Conservation (phyloP, 441 rosid species). For the Erodium trifolium region DNA sequence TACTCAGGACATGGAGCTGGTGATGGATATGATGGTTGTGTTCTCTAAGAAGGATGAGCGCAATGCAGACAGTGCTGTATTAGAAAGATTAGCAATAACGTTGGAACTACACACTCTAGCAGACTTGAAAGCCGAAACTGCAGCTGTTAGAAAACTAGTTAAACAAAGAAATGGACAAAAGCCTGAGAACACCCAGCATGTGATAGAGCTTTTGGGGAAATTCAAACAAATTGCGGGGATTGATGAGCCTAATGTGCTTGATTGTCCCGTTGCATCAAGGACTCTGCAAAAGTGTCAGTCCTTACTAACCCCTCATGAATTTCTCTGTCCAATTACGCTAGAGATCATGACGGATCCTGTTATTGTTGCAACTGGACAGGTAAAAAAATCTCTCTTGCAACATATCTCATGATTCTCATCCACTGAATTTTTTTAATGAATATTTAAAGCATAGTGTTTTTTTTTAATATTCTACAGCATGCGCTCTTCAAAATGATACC, state of each 20-base stretch:
- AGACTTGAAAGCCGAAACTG: slow-evolving; percentile 53
- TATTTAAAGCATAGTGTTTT: too few species aligned
- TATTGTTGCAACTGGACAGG: slow-evolving; percentile 77
- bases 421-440: too few species aligned
- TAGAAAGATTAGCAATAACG: slow-evolving; percentile 63
- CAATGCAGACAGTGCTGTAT: slow-evolving; percentile 52
- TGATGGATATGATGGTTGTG: slow-evolving; percentile 74
- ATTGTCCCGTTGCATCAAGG: slow-evolving; percentile 29
- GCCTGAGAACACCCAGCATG: slow-evolving; percentile 45
- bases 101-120: slow-evolving; percentile 44
- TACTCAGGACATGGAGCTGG: slow-evolving; percentile 76
- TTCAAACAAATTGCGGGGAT: slow-evolving; percentile 52
- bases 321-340: slow-evolving; percentile 67
- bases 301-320: slow-evolving; percentile 55
- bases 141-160: slow-evolving; percentile 37
- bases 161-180: slow-evolving; percentile 28
- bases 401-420: not conserved
- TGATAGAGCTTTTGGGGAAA: slow-evolving; percentile 47
- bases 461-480: not conserved
- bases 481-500: slow-evolving; percentile 10
- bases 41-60: slow-evolving; percentile 50
- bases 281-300: slow-evolving; percentile 33
- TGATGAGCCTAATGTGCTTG: slow-evolving; percentile 31
- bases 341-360: slow-evolving; percentile 82
- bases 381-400: slow-evolving; percentile 14